Evolutionary conservation across 768 basidiomycete species (phyloP).

Genomic region (Filobasidium floriforme): DNA sequence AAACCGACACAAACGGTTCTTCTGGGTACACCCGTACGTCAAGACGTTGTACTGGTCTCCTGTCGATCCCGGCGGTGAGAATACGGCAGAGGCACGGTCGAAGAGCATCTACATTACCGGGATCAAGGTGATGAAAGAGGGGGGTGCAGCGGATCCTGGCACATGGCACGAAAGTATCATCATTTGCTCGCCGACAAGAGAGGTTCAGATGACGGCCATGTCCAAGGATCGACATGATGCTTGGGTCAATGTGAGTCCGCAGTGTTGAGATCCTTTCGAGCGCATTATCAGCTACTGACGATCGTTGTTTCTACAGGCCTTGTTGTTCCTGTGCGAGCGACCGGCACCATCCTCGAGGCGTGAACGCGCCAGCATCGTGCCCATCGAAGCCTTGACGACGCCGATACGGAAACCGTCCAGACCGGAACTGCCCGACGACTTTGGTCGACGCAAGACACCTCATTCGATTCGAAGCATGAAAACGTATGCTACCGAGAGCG

Average conservation of each 20-base stretch:
- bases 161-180: slow-evolving; percentile 87
- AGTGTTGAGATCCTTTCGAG: too few species aligned
- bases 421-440: slow-evolving; percentile 17
- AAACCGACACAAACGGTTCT: slow-evolving; percentile 85
- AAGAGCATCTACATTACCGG: slow-evolving; percentile 95
- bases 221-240: slow-evolving; percentile 94
- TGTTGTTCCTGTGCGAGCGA: slow-evolving; percentile 79
- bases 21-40: slow-evolving; percentile 99
- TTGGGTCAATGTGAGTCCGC: slow-evolving; percentile 71
- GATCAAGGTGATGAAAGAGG: slow-evolving; percentile 83
- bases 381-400: slow-evolving; percentile 41
- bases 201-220: slow-evolving; percentile 97
- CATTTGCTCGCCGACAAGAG: slow-evolving; percentile 82
- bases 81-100: slow-evolving; percentile 82
- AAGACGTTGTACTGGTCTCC: slow-evolving; percentile 97
- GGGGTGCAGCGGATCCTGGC: slow-evolving; percentile 74
- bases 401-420: slow-evolving; percentile 56
- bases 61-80: slow-evolving; percentile 80
- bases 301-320: slow-evolving; percentile 54
- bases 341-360: slow-evolving; percentile 47
- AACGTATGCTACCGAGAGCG: slow-evolving; percentile 21
- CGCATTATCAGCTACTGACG: slow-evolving; percentile 14
- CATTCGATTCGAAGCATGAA: slow-evolving; percentile 59
- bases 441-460: slow-evolving; percentile 52
- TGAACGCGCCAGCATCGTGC: slow-evolving; percentile 31